Evolutionary conservation across 2,329 filamentous ascomycete genomes (phyloP).

Genomic region (Ceratocystis lukuohia): DNA sequence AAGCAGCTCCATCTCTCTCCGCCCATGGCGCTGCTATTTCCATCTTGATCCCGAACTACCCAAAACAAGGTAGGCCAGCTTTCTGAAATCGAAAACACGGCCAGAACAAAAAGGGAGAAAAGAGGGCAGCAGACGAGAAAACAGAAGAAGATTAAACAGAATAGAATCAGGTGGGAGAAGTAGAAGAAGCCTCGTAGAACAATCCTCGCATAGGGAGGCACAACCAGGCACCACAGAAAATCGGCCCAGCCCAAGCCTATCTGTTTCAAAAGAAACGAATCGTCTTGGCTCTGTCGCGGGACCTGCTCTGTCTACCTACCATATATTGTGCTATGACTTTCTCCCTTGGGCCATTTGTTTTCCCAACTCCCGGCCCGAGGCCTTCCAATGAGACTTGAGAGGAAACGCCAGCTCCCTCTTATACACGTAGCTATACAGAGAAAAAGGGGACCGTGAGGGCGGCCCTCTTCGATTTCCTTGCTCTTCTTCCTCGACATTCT

Average conservation of each 20-base stretch:
- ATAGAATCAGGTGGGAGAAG: neutral
- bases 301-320: neutral
- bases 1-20: too few species aligned
- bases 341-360: neutral
- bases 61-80: neutral
- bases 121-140: neutral
- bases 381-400: too few species aligned
- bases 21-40: neutral
- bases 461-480: too few species aligned
- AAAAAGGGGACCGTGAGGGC: neutral
- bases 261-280: neutral
- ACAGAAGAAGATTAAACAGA: conserved; percentile 6
- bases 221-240: neutral
- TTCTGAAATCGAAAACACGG: neutral
- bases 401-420: neutral
- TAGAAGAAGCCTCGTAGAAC: too few species aligned
- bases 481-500: too few species aligned
- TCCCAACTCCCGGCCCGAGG: too few species aligned
- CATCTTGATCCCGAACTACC: neutral
- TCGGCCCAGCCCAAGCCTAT: neutral
- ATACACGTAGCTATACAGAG: neutral
- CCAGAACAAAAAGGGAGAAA: neutral
- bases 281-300: neutral
- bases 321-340: neutral
- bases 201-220: too few species aligned